Evolutionary conservation across 2,329 filamentous ascomycete genomes (phyloP), one percentile per base, ranked within the genome.

Genomic region (Talaromyces sp.): DNA sequence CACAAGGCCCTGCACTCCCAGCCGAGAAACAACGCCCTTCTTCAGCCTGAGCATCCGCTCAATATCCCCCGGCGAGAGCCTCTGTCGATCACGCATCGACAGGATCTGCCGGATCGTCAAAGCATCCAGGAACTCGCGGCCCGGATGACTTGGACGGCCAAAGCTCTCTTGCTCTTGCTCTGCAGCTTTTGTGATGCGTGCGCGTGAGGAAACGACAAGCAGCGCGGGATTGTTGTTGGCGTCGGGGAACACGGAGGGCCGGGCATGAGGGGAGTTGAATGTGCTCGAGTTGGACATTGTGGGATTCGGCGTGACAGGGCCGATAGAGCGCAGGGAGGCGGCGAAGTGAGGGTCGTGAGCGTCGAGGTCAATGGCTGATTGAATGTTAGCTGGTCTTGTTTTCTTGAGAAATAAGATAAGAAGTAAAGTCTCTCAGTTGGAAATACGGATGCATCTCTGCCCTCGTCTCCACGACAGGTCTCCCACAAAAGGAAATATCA

Each of bases 291-390:
- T 75, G 11, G 83, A 85, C 63, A 80, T 76, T 27, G 83, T 84
- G 2, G 83, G 83, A 61, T 80, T 81, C 31, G 83, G 83, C 58
- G 80, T 80, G 8, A 86, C 84, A 58, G 83, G 80, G 60, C 84
- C 85, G 61, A 87, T 76, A 52, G 75, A 77, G 67, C 87, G 89
- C 63, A 97, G 90, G 65, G 92, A 95, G 70, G 85, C 88, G 80
- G 92, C 89, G 84, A 81, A 93, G 68, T 82, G 78, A 1, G 84
- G 84, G 68, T 87, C 85, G 61, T 80, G 81, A 59, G 79, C 84
- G 68, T 88, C 85, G 67, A 84, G 78, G 65, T 86, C 82, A 63
- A 87, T 81, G 55, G 80, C 82, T 83, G 58, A 57, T 54, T 32
- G 12, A 14, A 52, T 2, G 41, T 59, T n/a, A 59, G 57, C 11